Evolutionary conservation across 345 rosid species (phyloP).

Genomic region (Brassica rapa): DNA sequence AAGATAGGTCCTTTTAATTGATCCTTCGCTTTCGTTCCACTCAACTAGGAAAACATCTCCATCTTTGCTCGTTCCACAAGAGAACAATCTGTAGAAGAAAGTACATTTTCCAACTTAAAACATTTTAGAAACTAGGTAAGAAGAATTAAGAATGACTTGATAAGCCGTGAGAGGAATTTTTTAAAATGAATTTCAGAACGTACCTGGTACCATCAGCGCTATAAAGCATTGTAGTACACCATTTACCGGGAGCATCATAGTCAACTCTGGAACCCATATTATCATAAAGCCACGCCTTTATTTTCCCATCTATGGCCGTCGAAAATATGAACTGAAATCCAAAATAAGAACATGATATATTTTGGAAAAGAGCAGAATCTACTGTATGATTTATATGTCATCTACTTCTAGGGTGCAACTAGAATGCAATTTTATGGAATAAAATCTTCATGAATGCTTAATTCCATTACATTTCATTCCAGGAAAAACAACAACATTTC

Average conservation of each 20-base stretch:
- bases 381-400: not conserved
- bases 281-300: conserved; percentile 91
- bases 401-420: not conserved
- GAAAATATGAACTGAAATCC: conserved; percentile 74
- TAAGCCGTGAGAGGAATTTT: not conserved
- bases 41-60: conserved; percentile 84
- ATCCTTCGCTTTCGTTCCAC: conserved; percentile 96
- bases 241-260: conserved; percentile 77
- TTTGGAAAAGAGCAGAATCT: conserved; percentile 13
- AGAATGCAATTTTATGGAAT: not conserved
- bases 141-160: not conserved
- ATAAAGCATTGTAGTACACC: conserved; percentile 83
- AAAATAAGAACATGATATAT: not conserved
- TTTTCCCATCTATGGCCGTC: conserved; percentile 80
- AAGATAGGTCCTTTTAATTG: conserved; percentile 67
- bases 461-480: not conserved
- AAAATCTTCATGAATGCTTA: not conserved
- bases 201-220: conserved; percentile 88
- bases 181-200: not conserved
- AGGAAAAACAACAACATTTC: not conserved
- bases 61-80: conserved; percentile 92
- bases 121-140: not conserved
- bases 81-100: conserved; percentile 63
- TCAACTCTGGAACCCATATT: conserved; percentile 78
- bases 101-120: not conserved